Percentiles rank a stretch among this genome's conserved stretches.
Conservation (phyloP, 345 rosid genomes). For the Leavenworthia alabamica region DNA sequence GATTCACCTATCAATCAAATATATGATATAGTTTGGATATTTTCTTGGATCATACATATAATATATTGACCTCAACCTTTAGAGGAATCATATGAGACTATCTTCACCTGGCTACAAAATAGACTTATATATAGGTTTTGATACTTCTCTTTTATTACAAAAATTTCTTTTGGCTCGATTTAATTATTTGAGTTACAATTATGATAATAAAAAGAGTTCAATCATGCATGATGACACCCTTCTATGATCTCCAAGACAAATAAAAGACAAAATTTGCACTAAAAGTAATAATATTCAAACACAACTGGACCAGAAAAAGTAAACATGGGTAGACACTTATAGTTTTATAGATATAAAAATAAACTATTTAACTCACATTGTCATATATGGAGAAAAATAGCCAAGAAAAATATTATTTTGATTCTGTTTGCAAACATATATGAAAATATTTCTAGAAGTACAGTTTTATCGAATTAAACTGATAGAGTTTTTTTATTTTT, state of each 20-base stretch:
- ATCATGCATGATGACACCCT: constrained; percentile 27
- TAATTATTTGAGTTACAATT: constrained; percentile 11
- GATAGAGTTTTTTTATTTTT: too few species aligned
- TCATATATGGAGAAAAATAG: constrained; percentile 24
- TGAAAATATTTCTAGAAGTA: too few species aligned
- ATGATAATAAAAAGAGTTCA: constrained; percentile 16
- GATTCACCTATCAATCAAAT: too few species aligned
- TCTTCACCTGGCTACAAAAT: too few species aligned
- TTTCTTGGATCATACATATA: too few species aligned
- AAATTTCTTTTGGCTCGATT: neutral
- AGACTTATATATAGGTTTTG: too few species aligned
- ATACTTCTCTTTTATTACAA: too few species aligned
- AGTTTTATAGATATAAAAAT: constrained; percentile 9
- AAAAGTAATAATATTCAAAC: constrained; percentile 29
- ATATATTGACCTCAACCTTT: too few species aligned
- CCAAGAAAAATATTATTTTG: constrained; percentile 29
- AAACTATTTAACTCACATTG: constrained; percentile 18
- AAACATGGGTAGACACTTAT: constrained; percentile 21
- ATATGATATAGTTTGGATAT: too few species aligned
- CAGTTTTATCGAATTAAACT: too few species aligned
- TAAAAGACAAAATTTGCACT: constrained; percentile 28
- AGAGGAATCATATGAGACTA: too few species aligned
- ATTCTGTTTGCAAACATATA: constrained; percentile 21
- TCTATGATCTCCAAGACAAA: constrained; percentile 19
- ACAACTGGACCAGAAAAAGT: constrained; percentile 23